Percentiles rank a stretch among this genome's conserved stretches.
Conservation (phyloP, 257 asterid genomes). For the Ehretia macrophylla region DNA sequence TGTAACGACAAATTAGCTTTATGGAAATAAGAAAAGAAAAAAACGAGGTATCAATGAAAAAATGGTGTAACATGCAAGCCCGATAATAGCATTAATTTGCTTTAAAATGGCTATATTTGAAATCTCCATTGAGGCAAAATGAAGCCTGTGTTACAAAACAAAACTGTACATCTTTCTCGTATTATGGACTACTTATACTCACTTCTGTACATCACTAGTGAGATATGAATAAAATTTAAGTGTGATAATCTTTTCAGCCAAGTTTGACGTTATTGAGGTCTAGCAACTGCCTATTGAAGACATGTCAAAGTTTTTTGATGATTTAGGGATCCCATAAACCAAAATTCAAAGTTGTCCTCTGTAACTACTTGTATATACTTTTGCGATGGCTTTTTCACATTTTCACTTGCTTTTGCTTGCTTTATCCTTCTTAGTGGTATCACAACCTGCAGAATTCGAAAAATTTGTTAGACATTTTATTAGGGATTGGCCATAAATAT, state of each 20-base stretch:
- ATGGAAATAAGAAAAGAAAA: too few relatives aligned
- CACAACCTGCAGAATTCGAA: conserved; percentile 16
- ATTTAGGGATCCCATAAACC: conserved; percentile 56
- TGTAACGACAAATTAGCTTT: too few relatives aligned
- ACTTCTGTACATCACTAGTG: too few relatives aligned
- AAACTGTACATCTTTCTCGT: not conserved
- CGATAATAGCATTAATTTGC: too few relatives aligned
- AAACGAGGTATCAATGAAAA: too few relatives aligned
- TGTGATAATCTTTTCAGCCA: not conserved
- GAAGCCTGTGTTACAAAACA: not conserved
- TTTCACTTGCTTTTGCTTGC: conserved; percentile 23
- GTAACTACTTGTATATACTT: conserved; percentile 41
- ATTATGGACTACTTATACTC: too few relatives aligned
- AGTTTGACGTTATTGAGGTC: not conserved
- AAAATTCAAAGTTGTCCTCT: conserved; percentile 39
- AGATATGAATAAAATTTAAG: too few relatives aligned
- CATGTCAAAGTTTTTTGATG: conserved; percentile 25
- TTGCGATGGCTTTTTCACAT: conserved; percentile 27
- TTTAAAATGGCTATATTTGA: too few relatives aligned
- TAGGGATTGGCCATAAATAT: too few relatives aligned
- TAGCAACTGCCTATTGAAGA: not conserved
- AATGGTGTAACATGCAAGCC: too few relatives aligned
- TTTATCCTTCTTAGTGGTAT: conserved; percentile 34
- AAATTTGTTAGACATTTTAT: too few relatives aligned
- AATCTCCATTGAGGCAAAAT: too few relatives aligned